phyloP scores from a whole-genome alignment of 2,329 filamentous ascomycete genomes.

The Talaromyces sp. region DNA sequence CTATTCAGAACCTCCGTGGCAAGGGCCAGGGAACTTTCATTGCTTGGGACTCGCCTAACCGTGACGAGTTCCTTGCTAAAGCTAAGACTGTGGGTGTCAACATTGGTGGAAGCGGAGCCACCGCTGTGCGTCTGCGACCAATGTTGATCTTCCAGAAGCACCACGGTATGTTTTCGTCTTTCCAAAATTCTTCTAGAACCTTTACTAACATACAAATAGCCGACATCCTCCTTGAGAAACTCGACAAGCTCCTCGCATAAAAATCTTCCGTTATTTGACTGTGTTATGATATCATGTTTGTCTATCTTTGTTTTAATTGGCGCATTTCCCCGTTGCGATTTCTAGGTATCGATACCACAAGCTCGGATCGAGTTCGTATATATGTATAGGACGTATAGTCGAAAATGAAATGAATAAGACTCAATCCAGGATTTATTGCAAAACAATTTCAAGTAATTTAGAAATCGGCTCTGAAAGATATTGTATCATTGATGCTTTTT shows the following conservation, averaged over 20 bases:
- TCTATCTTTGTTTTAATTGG: conserved; percentile 3
- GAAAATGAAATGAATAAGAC: conserved; percentile 4
- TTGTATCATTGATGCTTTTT: background rate
- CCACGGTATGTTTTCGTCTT: conserved; percentile 57
- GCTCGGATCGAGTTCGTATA: conserved; percentile 14
- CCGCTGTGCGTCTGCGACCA: conserved; percentile 74
- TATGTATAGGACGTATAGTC: conserved; percentile 16
- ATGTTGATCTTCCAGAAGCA: conserved; percentile 93
- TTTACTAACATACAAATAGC: conserved; percentile 37
- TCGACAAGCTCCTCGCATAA: conserved; percentile 69
- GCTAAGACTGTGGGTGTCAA: conserved; percentile 82
- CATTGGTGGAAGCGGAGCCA: conserved; percentile 76
- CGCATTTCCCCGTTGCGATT: background rate
- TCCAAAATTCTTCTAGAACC: background rate
- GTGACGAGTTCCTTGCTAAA: conserved; percentile 75
- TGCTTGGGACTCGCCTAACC: conserved; percentile 78
- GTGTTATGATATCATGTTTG: conserved; percentile 16
- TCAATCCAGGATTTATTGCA: background rate
- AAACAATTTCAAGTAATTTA: background rate
- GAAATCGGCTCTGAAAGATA: background rate
- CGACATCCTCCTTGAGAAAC: conserved; percentile 73
- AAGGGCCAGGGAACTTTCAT: conserved; percentile 90
- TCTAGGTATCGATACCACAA: conserved; percentile 7
- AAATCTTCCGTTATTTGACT: background rate
- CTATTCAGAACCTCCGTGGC: conserved; percentile 80